Conservation (phyloP, 2,329 filamentous ascomycete species). For the Diatrype stigma region DNA sequence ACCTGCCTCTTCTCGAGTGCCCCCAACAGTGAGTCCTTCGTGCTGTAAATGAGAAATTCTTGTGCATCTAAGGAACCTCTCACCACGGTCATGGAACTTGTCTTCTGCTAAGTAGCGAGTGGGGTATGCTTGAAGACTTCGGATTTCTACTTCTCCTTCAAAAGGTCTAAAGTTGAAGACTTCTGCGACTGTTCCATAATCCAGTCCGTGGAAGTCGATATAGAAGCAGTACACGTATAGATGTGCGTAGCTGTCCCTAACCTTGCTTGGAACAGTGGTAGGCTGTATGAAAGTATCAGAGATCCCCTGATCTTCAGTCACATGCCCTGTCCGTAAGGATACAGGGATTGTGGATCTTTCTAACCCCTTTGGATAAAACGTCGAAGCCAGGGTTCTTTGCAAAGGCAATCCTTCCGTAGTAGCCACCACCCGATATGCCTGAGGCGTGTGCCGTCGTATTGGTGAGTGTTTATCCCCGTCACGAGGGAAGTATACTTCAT, state of each 20-base stretch:
- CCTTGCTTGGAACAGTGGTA: not conserved
- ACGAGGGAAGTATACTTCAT: too few relatives aligned
- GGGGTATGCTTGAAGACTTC: conserved; percentile 22
- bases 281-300: too few relatives aligned
- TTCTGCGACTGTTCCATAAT: conserved; percentile 15
- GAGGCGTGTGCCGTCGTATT: too few relatives aligned
- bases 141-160: conserved; percentile 19
- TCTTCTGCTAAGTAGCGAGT: conserved; percentile 9
- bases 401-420: conserved; percentile 11
- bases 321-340: too few relatives aligned
- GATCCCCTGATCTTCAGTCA: too few relatives aligned
- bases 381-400: too few relatives aligned
- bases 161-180: conserved; percentile 22
- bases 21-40: conserved; percentile 20
- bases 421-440: conserved; percentile 14
- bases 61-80: conserved; percentile 16
- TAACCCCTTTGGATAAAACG: too few relatives aligned
- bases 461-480: too few relatives aligned
- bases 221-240: conserved; percentile 18
- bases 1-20: conserved; percentile 18
- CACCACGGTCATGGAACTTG: conserved; percentile 7
- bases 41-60: conserved; percentile 24
- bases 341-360: too few relatives aligned
- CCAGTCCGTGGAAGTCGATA: conserved; percentile 22
- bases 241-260: not conserved